Evolutionary conservation across 208 protist genomes (phyloP).

Genomic region (Leishmania braziliensis): DNA sequence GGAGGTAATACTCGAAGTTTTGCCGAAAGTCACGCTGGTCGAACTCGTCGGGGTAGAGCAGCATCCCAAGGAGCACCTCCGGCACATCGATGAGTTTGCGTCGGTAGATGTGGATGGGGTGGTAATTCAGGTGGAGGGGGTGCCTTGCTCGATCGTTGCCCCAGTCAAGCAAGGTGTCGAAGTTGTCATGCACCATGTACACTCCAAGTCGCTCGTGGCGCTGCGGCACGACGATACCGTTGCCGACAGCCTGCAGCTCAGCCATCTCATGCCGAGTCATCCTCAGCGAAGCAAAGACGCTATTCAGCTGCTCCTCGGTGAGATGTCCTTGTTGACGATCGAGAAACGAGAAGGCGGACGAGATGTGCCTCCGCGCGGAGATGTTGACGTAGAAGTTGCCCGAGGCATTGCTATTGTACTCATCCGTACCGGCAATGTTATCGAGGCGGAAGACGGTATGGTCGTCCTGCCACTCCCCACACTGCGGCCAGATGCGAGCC

Average conservation of each 20-base stretch:
- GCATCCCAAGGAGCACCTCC: slow-evolving; percentile 86
- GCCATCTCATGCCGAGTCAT: slow-evolving; percentile 71
- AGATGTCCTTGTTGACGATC: slow-evolving; percentile 52
- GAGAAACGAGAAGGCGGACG: slow-evolving; percentile 54
- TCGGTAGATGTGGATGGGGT: slow-evolving; percentile 87
- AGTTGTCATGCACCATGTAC: slow-evolving; percentile 90
- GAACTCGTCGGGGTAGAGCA: slow-evolving; percentile 82
- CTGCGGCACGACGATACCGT: slow-evolving; percentile 61
- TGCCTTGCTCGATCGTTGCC: slow-evolving; percentile 62
- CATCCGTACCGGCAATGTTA: slow-evolving; percentile 83
- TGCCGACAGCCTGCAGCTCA: slow-evolving; percentile 49
- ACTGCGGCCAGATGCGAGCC: slow-evolving; percentile 80
- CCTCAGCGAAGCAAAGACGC: slow-evolving; percentile 56
- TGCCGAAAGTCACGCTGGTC: slow-evolving; percentile 67
- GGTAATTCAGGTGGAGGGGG: slow-evolving; percentile 89
- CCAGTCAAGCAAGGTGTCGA: slow-evolving; percentile 80
- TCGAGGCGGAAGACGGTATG: slow-evolving; percentile 80
- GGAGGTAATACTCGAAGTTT: slow-evolving; percentile 83
- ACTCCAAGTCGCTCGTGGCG: slow-evolving; percentile 68
- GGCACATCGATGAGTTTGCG: slow-evolving; percentile 88
- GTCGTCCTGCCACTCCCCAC: slow-evolving; percentile 85
- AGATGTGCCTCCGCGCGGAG: slow-evolving; percentile 83
- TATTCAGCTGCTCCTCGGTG: slow-evolving; percentile 42
- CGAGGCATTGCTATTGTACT: slow-evolving; percentile 77
- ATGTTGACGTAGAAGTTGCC: slow-evolving; percentile 92